Percentiles rank a stretch among this genome's conserved stretches.
Conservation (phyloP, 768 basidiomycete genomes). For the Mycena crocata region DNA sequence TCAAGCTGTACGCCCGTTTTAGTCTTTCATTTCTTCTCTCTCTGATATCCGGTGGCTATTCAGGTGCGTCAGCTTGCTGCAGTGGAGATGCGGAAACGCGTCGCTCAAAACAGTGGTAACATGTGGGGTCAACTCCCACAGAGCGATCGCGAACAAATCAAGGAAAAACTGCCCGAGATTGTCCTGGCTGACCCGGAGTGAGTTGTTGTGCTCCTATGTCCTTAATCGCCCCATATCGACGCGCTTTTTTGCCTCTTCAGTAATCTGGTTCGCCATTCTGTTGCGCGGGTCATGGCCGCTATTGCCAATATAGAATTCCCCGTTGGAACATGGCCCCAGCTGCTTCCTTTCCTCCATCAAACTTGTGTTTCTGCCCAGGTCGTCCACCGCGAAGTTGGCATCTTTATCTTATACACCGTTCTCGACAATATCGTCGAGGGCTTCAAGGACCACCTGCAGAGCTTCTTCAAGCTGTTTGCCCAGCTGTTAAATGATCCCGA, state of each 20-base stretch:
- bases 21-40: conserved; percentile 12
- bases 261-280: conserved; percentile 91
- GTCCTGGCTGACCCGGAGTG: conserved; percentile 85
- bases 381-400: conserved; percentile 90
- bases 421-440: conserved; percentile 92
- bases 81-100: conserved; percentile 95
- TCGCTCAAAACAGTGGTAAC: conserved; percentile 80
- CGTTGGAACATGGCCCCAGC: conserved; percentile 82
- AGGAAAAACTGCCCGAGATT: conserved; percentile 81
- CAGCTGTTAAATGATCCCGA: conserved; percentile 82
- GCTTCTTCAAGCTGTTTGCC: conserved; percentile 85
- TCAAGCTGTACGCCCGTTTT: conserved; percentile 68
- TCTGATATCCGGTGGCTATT: conserved; percentile 13
- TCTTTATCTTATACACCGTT: conserved; percentile 90
- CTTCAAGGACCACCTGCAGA: conserved; percentile 80
- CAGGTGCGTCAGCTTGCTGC: conserved; percentile 97
- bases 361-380: conserved; percentile 77
- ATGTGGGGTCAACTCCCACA: conserved; percentile 83
- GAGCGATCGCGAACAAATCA: conserved; percentile 84
- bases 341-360: conserved; percentile 88
- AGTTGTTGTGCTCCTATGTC: conserved; percentile 38
- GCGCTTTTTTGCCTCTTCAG: conserved; percentile 57
- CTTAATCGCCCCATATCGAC: conserved; percentile 26
- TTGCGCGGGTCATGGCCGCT: conserved; percentile 92
- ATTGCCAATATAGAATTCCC: conserved; percentile 92